These are phyloP conservation scores for Xylariaceae sp. DNA, from an alignment of 2,329 filamentous ascomycete genomes.

Conservation along the genomic window DNA sequence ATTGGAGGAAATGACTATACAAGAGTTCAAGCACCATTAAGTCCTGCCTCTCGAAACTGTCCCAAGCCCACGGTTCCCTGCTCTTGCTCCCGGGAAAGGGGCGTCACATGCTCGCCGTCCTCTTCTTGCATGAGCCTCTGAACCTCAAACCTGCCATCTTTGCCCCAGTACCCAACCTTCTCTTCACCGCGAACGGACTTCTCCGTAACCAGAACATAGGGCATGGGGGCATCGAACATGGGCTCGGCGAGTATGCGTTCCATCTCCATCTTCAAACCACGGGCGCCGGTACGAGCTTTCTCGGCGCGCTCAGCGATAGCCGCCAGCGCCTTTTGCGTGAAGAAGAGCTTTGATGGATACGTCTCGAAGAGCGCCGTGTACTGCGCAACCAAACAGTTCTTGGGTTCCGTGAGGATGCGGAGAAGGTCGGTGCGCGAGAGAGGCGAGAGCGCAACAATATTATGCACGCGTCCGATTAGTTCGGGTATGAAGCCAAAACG, in stretches of 20 bases:
- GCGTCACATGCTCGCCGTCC: constrained; percentile 33
- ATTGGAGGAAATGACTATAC: not conserved
- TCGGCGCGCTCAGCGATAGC: constrained; percentile 68
- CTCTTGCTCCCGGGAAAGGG: constrained; percentile 8
- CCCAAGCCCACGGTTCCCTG: constrained; percentile 24
- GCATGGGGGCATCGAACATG: constrained; percentile 75
- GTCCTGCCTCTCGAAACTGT: constrained; percentile 31
- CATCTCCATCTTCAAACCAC: constrained; percentile 74
- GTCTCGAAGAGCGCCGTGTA: constrained; percentile 82
- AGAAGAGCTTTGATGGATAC: constrained; percentile 71
- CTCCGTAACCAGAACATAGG: constrained; percentile 70
- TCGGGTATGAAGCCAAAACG: constrained; percentile 89
- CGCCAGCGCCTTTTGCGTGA: constrained; percentile 75
- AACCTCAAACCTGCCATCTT: constrained; percentile 64
- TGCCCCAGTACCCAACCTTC: constrained; percentile 58
- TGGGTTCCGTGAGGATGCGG: constrained; percentile 85
- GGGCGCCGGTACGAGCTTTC: constrained; percentile 64
- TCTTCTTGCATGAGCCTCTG: constrained; percentile 64
- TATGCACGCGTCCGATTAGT: constrained; percentile 90
- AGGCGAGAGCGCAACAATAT: constrained; percentile 77
- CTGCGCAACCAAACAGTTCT: constrained; percentile 81
- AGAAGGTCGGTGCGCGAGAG: constrained; percentile 64
- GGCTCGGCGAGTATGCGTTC: constrained; percentile 71
- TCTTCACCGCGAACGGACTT: constrained; percentile 58
- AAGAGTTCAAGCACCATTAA: constrained; percentile 29